These are phyloP conservation scores for Knoxdaviesia proteae DNA, from an alignment of 2,329 filamentous ascomycete species.

Conservation along the genomic window DNA sequence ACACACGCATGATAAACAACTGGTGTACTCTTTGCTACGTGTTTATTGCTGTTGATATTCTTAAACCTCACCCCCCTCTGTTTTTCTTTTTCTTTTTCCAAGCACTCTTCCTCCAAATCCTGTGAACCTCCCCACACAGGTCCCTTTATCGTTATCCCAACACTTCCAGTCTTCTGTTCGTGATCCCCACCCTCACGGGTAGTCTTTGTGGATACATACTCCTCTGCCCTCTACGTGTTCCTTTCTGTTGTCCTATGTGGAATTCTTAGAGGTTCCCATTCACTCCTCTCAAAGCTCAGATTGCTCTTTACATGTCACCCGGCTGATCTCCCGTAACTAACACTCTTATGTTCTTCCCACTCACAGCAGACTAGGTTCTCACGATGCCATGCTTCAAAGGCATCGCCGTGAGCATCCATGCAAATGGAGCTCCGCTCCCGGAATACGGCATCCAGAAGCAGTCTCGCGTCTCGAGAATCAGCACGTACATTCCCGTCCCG, in stretches of 20 bases:
- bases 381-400: conserved; percentile 94
- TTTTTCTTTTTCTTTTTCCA: not conserved
- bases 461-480: conserved; percentile 77
- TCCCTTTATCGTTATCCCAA: too few relatives aligned
- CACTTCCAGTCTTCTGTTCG: too few relatives aligned
- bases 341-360: not conserved
- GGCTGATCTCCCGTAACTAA: too few relatives aligned
- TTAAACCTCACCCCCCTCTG: not conserved
- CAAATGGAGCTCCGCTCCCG: conserved; percentile 56
- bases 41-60: not conserved
- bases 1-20: too few relatives aligned
- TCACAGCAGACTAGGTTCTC: not conserved
- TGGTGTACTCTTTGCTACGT: too few relatives aligned
- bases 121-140: too few relatives aligned
- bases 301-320: too few relatives aligned
- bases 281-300: too few relatives aligned
- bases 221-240: not conserved
- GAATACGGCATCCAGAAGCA: conserved; percentile 94
- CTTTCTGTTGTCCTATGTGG: not conserved
- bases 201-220: too few relatives aligned
- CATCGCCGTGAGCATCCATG: conserved; percentile 93
- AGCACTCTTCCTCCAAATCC: not conserved
- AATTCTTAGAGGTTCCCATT: too few relatives aligned
- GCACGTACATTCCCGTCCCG: conserved; percentile 90
- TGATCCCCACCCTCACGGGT: too few relatives aligned